Conservation (phyloP, 2,329 filamentous ascomycete species). For the Atkinsonella texensis region DNA sequence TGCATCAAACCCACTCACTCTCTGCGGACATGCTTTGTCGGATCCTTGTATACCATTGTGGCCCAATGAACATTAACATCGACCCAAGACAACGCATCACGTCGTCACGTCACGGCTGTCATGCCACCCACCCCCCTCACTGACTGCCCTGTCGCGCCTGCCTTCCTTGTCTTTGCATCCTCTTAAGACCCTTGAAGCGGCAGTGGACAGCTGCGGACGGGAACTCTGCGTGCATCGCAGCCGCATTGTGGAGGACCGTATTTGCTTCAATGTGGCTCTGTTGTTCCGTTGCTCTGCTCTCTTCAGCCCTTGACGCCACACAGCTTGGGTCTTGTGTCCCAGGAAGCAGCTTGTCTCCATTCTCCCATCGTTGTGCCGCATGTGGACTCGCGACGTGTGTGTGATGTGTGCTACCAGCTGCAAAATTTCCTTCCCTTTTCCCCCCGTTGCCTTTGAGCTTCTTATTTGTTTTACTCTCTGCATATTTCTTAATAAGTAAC, state of each 20-base stretch:
- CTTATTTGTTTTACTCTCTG: background rate
- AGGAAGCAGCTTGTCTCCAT: slow-evolving; percentile 2
- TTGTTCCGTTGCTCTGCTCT: background rate
- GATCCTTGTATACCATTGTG: background rate
- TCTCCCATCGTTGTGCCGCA: slow-evolving; percentile 4
- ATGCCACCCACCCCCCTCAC: background rate
- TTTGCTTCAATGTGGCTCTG: too few species aligned
- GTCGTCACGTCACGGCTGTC: background rate
- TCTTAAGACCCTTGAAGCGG: background rate
- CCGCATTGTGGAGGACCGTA: too few species aligned
- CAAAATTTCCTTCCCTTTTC: background rate
- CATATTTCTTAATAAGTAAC: background rate
- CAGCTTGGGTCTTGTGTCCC: background rate
- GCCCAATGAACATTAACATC: background rate
- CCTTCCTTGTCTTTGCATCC: background rate
- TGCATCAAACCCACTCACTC: background rate
- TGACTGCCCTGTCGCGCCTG: too few species aligned
- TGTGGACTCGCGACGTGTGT: slow-evolving; percentile 6
- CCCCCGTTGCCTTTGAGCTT: background rate
- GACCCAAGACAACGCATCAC: background rate
- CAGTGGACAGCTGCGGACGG: too few species aligned
- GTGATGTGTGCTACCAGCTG: slow-evolving; percentile 5
- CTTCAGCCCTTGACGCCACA: background rate
- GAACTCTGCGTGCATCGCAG: background rate
- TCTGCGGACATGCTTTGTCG: background rate